These are phyloP conservation scores for Eragrostis tef DNA, from an alignment of 202 grass and related monocot species.

Conservation along the genomic window DNA sequence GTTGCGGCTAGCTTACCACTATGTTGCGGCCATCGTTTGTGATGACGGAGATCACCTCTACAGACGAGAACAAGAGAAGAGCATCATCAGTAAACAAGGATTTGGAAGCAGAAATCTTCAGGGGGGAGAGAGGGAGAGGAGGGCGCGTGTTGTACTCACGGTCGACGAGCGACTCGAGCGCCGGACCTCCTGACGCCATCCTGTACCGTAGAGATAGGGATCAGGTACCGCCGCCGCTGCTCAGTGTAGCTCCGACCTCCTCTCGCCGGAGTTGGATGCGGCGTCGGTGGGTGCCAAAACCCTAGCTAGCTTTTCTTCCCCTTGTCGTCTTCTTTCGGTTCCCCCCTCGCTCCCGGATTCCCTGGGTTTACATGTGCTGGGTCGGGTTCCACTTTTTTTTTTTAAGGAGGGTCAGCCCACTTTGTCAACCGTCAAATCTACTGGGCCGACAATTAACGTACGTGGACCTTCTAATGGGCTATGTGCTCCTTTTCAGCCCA, in stretches of 20 bases:
- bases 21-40: constrained; percentile 97
- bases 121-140: neutral
- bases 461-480: too few relatives aligned
- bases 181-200: constrained; percentile 61
- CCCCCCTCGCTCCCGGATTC: neutral
- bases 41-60: constrained; percentile 91
- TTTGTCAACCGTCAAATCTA: too few relatives aligned
- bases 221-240: neutral
- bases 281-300: constrained; percentile 26
- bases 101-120: neutral
- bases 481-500: too few relatives aligned
- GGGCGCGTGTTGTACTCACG: constrained; percentile 36
- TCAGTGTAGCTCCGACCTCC: neutral
- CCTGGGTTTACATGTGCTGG: neutral
- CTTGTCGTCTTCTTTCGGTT: neutral
- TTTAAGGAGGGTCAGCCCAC: too few relatives aligned
- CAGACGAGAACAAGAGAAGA: neutral
- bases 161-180: constrained; percentile 73
- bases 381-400: neutral
- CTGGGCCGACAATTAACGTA: too few relatives aligned
- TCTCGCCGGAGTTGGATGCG: constrained; percentile 32
- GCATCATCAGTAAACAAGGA: neutral
- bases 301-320: neutral
- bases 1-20: constrained; percentile 53
- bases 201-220: constrained; percentile 8